These are phyloP conservation scores for Colletotrichum plurivorum DNA, from an alignment of 2,329 filamentous ascomycete genomes.

Conservation along the genomic window DNA sequence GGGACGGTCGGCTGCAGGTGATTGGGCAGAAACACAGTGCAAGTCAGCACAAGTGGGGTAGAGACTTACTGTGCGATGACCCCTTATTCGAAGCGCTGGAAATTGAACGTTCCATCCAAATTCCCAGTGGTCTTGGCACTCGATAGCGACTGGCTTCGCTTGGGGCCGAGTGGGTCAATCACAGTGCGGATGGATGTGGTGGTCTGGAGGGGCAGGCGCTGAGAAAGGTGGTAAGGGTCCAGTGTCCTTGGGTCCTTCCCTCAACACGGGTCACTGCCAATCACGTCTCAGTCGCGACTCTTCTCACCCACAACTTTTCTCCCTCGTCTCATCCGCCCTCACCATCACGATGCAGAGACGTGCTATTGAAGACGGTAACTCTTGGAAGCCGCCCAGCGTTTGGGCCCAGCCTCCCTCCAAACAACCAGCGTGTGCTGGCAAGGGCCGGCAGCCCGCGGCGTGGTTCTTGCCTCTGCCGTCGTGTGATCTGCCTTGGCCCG, in stretches of 20 bases:
- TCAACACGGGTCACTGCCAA: background rate
- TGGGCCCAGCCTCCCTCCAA: too few relatives aligned
- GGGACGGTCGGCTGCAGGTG: background rate
- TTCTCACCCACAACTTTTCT: too few relatives aligned
- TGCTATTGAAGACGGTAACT: too few relatives aligned
- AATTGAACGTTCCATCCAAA: conserved; percentile 35
- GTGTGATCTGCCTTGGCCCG: conserved; percentile 39
- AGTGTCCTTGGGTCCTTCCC: background rate
- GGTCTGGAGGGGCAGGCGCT: too few relatives aligned
- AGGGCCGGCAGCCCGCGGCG: background rate
- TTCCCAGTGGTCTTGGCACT: conserved; percentile 34
- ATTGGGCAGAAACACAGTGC: conserved; percentile 14
- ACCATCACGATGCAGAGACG: too few relatives aligned
- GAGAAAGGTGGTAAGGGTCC: background rate
- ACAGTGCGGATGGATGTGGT: conserved; percentile 21
- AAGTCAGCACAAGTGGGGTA: too few relatives aligned
- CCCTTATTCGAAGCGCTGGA: conserved; percentile 27
- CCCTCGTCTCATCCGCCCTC: too few relatives aligned
- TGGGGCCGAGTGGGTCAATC: background rate
- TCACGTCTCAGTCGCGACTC: too few relatives aligned
- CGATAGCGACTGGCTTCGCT: conserved; percentile 15
- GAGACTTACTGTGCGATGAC: background rate
- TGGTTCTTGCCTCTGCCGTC: conserved; percentile 16
- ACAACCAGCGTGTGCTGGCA: too few relatives aligned
- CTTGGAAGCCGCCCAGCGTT: too few relatives aligned